Conservation (phyloP, 306 rosid species). For the Cucurbita moschata region DNA sequence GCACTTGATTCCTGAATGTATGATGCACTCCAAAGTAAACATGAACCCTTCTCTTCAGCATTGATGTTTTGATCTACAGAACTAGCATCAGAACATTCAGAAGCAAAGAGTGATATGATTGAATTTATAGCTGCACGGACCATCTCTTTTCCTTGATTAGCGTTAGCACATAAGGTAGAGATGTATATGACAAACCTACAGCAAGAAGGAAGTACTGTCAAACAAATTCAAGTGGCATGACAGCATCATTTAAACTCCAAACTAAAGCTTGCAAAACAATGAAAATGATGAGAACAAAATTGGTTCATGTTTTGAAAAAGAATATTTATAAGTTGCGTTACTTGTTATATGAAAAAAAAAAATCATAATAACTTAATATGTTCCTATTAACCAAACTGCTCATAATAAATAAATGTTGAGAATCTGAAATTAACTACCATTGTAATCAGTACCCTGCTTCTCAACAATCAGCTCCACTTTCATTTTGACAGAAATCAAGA, state of each 20-base stretch:
- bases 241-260: background rate
- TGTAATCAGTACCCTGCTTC: background rate
- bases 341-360: background rate
- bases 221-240: background rate
- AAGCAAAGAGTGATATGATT: conserved; percentile 31
- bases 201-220: conserved; percentile 14
- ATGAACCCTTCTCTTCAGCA: conserved; percentile 31
- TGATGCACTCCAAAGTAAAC: conserved; percentile 57
- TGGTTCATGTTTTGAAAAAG: background rate
- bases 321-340: background rate
- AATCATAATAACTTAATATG: background rate
- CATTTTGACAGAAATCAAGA: background rate
- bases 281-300: background rate
- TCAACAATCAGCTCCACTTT: background rate
- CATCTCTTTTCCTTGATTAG: conserved; percentile 48
- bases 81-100: conserved; percentile 35
- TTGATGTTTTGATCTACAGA: conserved; percentile 28
- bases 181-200: conserved; percentile 63
- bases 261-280: background rate
- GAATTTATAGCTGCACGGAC: conserved; percentile 50
- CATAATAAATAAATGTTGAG: background rate
- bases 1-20: conserved; percentile 56
- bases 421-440: background rate
- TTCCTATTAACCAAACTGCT: background rate
- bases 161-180: conserved; percentile 54